Conservation (phyloP, 2,329 filamentous ascomycete genomes). For the Penicillium nordicum region DNA sequence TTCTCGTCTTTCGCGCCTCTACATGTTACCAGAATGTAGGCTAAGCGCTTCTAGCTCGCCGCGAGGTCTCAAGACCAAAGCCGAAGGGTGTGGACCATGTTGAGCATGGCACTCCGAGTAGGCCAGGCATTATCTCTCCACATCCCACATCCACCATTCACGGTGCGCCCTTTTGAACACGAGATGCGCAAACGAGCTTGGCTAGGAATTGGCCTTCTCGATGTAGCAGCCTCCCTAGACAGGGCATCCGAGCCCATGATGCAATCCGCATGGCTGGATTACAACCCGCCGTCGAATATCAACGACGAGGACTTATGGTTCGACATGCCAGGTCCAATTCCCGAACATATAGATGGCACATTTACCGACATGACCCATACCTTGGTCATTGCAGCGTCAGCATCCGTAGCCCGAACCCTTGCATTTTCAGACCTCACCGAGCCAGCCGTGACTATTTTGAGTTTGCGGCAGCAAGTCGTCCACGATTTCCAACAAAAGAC, state of each 20-base stretch:
- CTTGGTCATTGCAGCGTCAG: slow-evolving; percentile 23
- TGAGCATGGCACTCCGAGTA: slow-evolving; percentile 31
- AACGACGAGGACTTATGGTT: slow-evolving; percentile 31
- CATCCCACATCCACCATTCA: slow-evolving; percentile 28
- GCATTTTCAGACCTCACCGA: slow-evolving; percentile 27
- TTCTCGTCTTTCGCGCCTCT: not conserved
- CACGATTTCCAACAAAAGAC: slow-evolving; percentile 25
- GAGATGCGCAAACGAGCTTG: slow-evolving; percentile 34
- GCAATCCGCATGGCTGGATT: slow-evolving; percentile 28
- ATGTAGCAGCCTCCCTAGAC: slow-evolving; percentile 30
- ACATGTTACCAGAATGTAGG: not conserved
- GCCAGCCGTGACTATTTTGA: slow-evolving; percentile 20
- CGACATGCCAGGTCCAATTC: slow-evolving; percentile 19
- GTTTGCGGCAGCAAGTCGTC: slow-evolving; percentile 25
- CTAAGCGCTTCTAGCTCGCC: slow-evolving; percentile 17
- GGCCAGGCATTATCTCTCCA: slow-evolving; percentile 33
- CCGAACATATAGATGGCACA: slow-evolving; percentile 14
- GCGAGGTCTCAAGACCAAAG: slow-evolving; percentile 31
- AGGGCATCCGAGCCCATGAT: slow-evolving; percentile 37
- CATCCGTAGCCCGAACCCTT: slow-evolving; percentile 22
- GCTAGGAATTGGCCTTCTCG: slow-evolving; percentile 30
- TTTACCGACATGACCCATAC: slow-evolving; percentile 32
- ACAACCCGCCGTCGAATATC: slow-evolving; percentile 26
- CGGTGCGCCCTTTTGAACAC: slow-evolving; percentile 27
- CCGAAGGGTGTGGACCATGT: slow-evolving; percentile 35